Evolutionary conservation across 148 eudicot species (phyloP).

Genomic region (Rhododendron simsii): DNA sequence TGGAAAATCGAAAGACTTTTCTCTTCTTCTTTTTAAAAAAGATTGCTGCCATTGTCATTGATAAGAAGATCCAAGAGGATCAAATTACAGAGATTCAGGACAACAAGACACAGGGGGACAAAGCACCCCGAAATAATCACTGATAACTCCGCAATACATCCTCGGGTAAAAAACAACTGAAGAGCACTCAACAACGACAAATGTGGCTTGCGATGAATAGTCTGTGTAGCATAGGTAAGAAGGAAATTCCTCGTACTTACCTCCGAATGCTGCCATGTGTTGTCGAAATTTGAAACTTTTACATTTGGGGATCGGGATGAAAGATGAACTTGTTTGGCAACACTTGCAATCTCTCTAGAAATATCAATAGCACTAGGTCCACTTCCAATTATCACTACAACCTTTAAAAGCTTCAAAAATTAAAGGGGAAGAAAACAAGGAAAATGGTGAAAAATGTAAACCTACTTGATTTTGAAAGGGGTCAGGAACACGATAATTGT

Average conservation of each 20-base stretch:
- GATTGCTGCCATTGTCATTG: too few relatives aligned
- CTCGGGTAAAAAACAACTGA: too few relatives aligned
- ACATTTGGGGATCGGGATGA: slow-evolving; percentile 47
- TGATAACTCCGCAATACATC: too few relatives aligned
- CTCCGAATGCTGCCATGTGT: slow-evolving; percentile 48
- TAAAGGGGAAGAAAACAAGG: not conserved
- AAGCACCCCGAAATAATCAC: too few relatives aligned
- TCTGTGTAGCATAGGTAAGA: not conserved
- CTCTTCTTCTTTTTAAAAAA: too few relatives aligned
- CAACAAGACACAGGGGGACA: not conserved
- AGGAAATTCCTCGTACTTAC: slow-evolving; percentile 9
- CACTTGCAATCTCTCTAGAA: slow-evolving; percentile 39
- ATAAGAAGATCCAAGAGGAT: too few relatives aligned
- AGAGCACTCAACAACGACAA: too few relatives aligned
- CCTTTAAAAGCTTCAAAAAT: slow-evolving; percentile 17
- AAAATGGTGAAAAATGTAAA: not conserved
- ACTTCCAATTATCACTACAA: slow-evolving; percentile 54
- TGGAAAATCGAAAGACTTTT: too few relatives aligned
- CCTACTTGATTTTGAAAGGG: slow-evolving; percentile 38
- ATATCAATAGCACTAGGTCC: slow-evolving; percentile 58
- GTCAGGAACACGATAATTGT: slow-evolving; percentile 57
- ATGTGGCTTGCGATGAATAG: not conserved
- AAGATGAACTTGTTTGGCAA: slow-evolving; percentile 65
- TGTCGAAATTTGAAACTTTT: slow-evolving; percentile 29
- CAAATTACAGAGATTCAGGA: too few relatives aligned